These are phyloP conservation scores for Raffaelea deltoideospora DNA, from an alignment of 2,329 filamentous ascomycete genomes.

Conservation along the genomic window DNA sequence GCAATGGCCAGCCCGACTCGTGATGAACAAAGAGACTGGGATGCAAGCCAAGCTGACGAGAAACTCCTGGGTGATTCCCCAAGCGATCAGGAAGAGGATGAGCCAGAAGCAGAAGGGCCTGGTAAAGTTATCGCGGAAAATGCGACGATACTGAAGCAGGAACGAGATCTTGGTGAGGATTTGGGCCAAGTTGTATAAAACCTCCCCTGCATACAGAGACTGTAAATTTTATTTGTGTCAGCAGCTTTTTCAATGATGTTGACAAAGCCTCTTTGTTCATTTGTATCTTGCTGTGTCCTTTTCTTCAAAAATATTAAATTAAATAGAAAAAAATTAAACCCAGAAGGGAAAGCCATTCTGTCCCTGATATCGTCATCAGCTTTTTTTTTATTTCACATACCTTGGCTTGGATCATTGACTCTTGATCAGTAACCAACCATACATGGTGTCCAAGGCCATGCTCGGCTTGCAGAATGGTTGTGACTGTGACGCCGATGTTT, in stretches of 20 bases:
- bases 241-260: too few species aligned
- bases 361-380: too few species aligned
- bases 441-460: constrained; percentile 14
- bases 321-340: not conserved
- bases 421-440: constrained; percentile 10
- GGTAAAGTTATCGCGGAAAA: constrained; percentile 17
- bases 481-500: not conserved
- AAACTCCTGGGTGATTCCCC: constrained; percentile 15
- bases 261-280: too few species aligned
- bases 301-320: too few species aligned
- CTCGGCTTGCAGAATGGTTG: constrained; percentile 9
- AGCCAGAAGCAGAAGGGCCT: constrained; percentile 11
- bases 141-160: constrained; percentile 22
- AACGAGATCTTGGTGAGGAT: constrained; percentile 21
- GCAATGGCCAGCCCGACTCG: constrained; percentile 10
- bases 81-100: constrained; percentile 14
- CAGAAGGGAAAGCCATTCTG: too few species aligned
- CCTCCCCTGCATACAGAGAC: constrained; percentile 17
- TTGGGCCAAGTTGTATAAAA: constrained; percentile 19
- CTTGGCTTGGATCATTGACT: constrained; percentile 13
- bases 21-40: constrained; percentile 13
- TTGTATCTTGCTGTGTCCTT: too few species aligned
- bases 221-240: constrained; percentile 3
- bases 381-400: constrained; percentile 3
- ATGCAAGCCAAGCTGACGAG: constrained; percentile 16